Evolutionary conservation across 257 asterid genomes (phyloP), one percentile per base, ranked within the genome.

Genomic region (Nemophila menziesii): DNA sequence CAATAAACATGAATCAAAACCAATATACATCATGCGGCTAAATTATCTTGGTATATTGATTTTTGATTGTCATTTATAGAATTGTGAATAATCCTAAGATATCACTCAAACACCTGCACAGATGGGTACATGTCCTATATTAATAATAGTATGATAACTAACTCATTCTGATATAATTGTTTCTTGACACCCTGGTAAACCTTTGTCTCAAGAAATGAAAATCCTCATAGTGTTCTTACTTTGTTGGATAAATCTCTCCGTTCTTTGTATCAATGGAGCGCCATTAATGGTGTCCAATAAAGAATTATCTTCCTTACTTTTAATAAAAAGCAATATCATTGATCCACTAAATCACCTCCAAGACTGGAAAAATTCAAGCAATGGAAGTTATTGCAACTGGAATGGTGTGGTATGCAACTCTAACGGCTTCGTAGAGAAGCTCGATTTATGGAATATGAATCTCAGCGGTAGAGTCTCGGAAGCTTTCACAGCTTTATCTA

Each of bases 371-470:
- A 7, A 19, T 5, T 44, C 70, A 48, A 34, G 16, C 50, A 22
- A 50, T 20, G 14, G 51, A 12, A 22, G 42, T 47, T 76, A 72
- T 42, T 83, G 83, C 46, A 59, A 43, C 38, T 83, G 92, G 92
- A 64, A 64, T n/a, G 89, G 89, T 13, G 56, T 83, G 17, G 48
- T 21, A 8, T 79, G 94, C 89, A 65, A 54, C 70, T 61, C 68
- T 7, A 48, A 51, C 19, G 77, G 86, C 56, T 26, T 55, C 7
- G 77, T 79, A 0, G 68, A 65, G 55, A 71, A 46, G 61, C 73
- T 83, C 26, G 89, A 83, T 20, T 33, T 83, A 11, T 83, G 92
- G 9, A 65, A 56, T 63, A 71, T 55, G 92, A 83, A 79, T 54
- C 78, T 83, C 13, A 83, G 78, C 15, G 92, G 94, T 50, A 14